Base-by-base conservation (phyloP, 208 protist genomes). In the Wallacemonas rigidus region DNA sequence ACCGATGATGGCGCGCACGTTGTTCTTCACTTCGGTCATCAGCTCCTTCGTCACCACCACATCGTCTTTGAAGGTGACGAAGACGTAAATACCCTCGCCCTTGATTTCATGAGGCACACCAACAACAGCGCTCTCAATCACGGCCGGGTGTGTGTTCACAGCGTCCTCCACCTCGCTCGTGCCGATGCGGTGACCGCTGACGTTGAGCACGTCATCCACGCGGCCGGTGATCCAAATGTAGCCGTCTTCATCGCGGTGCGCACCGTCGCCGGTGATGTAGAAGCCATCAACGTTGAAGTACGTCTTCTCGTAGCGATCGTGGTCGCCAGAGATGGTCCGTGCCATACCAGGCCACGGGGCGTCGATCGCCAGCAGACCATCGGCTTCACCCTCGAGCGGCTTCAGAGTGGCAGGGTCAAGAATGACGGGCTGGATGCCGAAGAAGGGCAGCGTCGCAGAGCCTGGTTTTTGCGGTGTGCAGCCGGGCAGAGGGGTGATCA, bases 191-290 rank as follows among this genome's bases (percentile, higher is more conserved):
- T 99, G 98, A 39, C 98, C 98, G 60, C 93, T 98, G 45, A 99
- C 96, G 82, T 98, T 99, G 40, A 99, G 90, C 40, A 99, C 98
- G 80, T 99, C 96, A 74, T 99, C 98, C 3, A 99, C 94, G 71
- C 98, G 87, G 26, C 98, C 98, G 3, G 96, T 99, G 69, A 99
- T 98, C 97, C 97, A 99, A 70, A 95, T 95, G 86, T 99, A 99
- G 41, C 98, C 98, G 74, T 99, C 98, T 14, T 71, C 58, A 71
- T 99, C 98, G n/a, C 97, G 85, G 2, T 83, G 81, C 17, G 90
- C 89, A 39, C 97, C 97, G 79, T 99, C 98, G 39, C 98, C 98
- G 11, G 98, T 98, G 51, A 98, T 85, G 90, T 99, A 99, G 73
- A 95, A 99, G 39, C 98, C 97, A 67, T 89, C 73, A 54, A 94